Base-by-base conservation (phyloP, 2,329 filamentous ascomycete species). In the Tympanopsis confertula region DNA sequence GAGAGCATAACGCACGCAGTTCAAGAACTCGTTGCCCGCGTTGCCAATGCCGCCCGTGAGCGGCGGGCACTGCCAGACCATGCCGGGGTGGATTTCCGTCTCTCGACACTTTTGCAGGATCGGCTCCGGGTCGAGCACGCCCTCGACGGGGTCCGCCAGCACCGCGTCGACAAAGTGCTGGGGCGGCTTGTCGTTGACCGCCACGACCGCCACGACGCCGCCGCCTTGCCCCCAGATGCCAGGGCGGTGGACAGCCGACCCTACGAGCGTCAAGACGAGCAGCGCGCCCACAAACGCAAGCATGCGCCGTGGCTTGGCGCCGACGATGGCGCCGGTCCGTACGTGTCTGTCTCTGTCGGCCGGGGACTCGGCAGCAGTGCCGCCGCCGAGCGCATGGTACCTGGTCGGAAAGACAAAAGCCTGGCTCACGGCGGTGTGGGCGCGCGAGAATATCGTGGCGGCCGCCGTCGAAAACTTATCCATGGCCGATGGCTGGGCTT, bases 41-140 rank as follows among this genome's bases (percentile, higher is more conserved):
- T 59, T 57, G 5, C 52, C 58, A 14, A 62, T 51, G 2, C 56
- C 58, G 12, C 59, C 60, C 10, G 54, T 51, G 13, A 55, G 50
- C 19, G 54, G 47, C 5, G 49, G 52, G 30, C 61, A 55, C 22
- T 55, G 51, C 46, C 61, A 56, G 14, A 61, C 50, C 14, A 62
- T 45, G 5, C 57, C 54, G 3, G 50, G 48, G 2, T 48, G 50
- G 52, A 54, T 60, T 19, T 40, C 43, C 12, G 44, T 56, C 5
- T 38, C 45, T 13, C 50, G 47, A 47, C 53, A 63, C 28, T 40
- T 42, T 2, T 35, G 5, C 29, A 39, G 43, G 24, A 47, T 44
- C 12, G 45, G 45, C 3, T 14, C 33, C 15, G 38, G 37, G 24
- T 47, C 44, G 10, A 46, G 20, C 12, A 45, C 15, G 10, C 45